Percentiles rank a stretch among this genome's conserved stretches.
These are phyloP conservation scores for Populus hybrid DNA, from an alignment of 441 rosid genomes.

Conservation along the genomic window DNA sequence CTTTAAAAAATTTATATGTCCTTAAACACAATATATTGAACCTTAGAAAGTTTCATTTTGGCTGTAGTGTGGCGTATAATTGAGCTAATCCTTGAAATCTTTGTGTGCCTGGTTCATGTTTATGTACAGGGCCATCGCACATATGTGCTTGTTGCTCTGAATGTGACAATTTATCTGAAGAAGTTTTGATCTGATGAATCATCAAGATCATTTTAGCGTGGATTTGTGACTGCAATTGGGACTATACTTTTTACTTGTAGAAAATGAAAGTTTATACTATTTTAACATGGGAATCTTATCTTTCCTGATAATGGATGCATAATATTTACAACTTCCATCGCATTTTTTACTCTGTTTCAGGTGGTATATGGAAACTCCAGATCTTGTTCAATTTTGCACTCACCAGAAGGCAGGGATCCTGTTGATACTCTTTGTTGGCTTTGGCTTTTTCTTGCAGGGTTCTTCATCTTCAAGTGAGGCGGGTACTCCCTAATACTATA, in stretches of 20 bases:
- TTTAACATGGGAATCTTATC: not conserved
- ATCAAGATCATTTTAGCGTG: not conserved
- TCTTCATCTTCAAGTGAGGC: constrained; percentile 37
- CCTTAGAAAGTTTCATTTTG: not conserved
- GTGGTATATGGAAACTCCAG: not conserved
- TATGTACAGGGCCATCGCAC: not conserved
- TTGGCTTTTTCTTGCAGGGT: constrained; percentile 13
- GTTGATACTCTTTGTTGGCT: constrained; percentile 21
- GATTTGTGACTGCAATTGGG: not conserved
- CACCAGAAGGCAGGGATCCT: constrained; percentile 21
- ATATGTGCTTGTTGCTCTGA: not conserved
- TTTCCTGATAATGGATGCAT: not conserved
- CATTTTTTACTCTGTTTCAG: not conserved
- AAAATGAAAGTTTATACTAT: not conserved
- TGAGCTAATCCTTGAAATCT: not conserved
- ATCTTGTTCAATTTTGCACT: not conserved
- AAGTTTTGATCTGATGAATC: not conserved
- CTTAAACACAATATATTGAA: no score
- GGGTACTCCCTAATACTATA: not conserved
- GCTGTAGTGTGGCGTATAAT: not conserved
- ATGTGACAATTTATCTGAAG: not conserved
- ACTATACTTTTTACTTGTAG: not conserved
- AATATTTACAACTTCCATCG: not conserved
- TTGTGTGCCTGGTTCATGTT: not conserved
- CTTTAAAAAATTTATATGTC: no score